These are phyloP conservation scores for Xylariales sp. DNA, from an alignment of 2,329 filamentous ascomycete genomes.

Conservation along the genomic window DNA sequence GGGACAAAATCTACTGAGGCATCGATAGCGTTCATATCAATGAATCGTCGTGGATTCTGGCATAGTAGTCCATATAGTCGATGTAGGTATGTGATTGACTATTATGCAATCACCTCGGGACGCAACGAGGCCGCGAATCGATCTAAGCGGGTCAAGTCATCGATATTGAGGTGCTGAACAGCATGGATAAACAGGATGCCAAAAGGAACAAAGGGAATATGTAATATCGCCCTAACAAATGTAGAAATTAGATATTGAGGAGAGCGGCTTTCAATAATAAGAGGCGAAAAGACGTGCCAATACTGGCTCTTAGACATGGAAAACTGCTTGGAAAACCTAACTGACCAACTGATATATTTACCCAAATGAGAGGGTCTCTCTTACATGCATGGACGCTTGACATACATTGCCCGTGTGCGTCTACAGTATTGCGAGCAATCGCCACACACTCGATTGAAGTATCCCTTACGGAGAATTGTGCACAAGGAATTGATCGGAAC, in stretches of 20 bases:
- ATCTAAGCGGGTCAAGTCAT: constrained; percentile 22
- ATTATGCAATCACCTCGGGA: constrained; percentile 9
- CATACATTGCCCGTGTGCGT: not conserved
- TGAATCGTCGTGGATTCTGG: constrained; percentile 25
- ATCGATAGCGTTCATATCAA: constrained; percentile 13
- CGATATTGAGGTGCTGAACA: constrained; percentile 20
- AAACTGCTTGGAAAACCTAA: not conserved
- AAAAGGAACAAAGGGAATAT: constrained; percentile 33
- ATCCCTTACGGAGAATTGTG: constrained; percentile 13
- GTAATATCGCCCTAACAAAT: constrained; percentile 27
- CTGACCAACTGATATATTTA: not conserved
- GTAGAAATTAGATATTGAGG: constrained; percentile 9
- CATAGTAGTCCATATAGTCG: constrained; percentile 30
- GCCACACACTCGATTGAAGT: not conserved
- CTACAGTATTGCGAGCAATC: not conserved
- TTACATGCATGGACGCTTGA: not conserved
- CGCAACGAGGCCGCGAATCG: constrained; percentile 27
- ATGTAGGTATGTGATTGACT: constrained; percentile 26
- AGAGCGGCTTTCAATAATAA: not conserved
- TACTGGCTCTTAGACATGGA: not conserved
- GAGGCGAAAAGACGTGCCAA: not conserved
- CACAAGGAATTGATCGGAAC: constrained; percentile 23
- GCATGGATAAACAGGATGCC: constrained; percentile 30
- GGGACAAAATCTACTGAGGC: not conserved
- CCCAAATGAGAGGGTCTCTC: not conserved